Evolutionary conservation across 345 rosid species (phyloP).

Genomic region (Toxicodendron radicans): DNA sequence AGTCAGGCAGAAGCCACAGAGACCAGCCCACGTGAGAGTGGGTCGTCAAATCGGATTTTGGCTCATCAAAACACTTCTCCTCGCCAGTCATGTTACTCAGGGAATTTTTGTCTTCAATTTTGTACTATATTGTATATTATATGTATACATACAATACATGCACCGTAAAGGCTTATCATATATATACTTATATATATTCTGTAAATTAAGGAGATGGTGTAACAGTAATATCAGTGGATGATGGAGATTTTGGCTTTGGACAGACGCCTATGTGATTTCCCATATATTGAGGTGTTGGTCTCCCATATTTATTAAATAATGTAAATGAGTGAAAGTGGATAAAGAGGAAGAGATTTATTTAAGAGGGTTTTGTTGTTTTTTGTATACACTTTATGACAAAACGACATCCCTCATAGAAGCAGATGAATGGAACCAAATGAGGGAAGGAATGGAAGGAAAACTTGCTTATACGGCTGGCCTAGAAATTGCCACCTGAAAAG

Average conservation of each 20-base stretch:
- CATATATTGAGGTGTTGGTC: background rate
- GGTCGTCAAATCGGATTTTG: constrained; percentile 25
- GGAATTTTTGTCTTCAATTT: constrained; percentile 35
- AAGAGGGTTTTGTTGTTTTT: background rate
- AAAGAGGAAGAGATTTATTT: too few species aligned
- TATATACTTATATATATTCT: too few species aligned
- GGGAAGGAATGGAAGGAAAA: background rate
- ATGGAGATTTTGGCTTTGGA: background rate
- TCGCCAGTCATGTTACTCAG: constrained; percentile 25
- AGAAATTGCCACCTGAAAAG: background rate
- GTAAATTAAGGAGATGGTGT: background rate
- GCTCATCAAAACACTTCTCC: background rate
- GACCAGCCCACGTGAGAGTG: constrained; percentile 34
- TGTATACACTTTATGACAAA: background rate
- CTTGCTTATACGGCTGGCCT: constrained; percentile 5
- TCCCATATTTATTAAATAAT: background rate
- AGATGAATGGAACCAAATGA: background rate
- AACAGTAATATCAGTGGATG: background rate
- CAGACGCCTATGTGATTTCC: background rate
- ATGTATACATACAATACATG: background rate
- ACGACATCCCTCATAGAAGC: background rate
- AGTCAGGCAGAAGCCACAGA: background rate
- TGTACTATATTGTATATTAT: background rate
- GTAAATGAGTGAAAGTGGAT: background rate
- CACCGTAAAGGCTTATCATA: background rate